Conservation (phyloP, 2,329 filamentous ascomycete species). For the Ceratocystiopsis minuta region DNA sequence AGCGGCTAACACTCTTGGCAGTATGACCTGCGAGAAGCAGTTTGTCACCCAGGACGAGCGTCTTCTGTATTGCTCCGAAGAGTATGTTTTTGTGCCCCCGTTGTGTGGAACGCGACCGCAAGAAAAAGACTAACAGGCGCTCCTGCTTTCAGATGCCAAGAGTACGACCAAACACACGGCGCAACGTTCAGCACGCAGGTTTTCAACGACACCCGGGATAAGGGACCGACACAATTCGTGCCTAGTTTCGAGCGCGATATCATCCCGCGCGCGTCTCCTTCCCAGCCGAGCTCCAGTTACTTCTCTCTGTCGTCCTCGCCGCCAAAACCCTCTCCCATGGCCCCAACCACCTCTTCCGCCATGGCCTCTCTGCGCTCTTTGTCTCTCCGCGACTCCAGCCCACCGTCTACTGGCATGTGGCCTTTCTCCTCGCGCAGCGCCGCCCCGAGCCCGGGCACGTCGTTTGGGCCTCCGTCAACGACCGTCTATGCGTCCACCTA, state of each 20-base stretch:
- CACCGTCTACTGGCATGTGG: slow-evolving; percentile 36
- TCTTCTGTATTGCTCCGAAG: slow-evolving; percentile 44
- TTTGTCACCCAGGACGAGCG: slow-evolving; percentile 40
- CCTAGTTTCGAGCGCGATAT: slow-evolving; percentile 28
- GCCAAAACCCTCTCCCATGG: slow-evolving; percentile 22
- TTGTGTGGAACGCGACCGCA: no score
- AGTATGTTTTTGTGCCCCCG: slow-evolving; percentile 24
- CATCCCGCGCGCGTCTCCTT: slow-evolving; percentile 44
- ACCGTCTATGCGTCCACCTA: slow-evolving; percentile 34
- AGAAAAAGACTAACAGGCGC: neutral
- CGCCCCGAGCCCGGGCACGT: slow-evolving; percentile 33
- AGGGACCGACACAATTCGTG: no score
- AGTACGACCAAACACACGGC: slow-evolving; percentile 27
- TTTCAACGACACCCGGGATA: slow-evolving; percentile 24
- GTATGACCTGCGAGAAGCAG: slow-evolving; percentile 51
- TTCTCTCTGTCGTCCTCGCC: slow-evolving; percentile 29
- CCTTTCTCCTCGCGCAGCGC: slow-evolving; percentile 33
- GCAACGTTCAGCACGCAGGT: slow-evolving; percentile 7
- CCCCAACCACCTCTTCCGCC: slow-evolving; percentile 25
- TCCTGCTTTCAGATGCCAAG: slow-evolving; percentile 39
- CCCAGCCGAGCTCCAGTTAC: slow-evolving; percentile 37
- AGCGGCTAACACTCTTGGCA: slow-evolving; percentile 13
- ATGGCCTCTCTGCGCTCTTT: slow-evolving; percentile 38
- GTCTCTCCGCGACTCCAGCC: slow-evolving; percentile 34
- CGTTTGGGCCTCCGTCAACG: slow-evolving; percentile 26